These are phyloP conservation scores for Colletotrichum gloeosporioides DNA, from an alignment of 2,329 filamentous ascomycete species.

Conservation along the genomic window DNA sequence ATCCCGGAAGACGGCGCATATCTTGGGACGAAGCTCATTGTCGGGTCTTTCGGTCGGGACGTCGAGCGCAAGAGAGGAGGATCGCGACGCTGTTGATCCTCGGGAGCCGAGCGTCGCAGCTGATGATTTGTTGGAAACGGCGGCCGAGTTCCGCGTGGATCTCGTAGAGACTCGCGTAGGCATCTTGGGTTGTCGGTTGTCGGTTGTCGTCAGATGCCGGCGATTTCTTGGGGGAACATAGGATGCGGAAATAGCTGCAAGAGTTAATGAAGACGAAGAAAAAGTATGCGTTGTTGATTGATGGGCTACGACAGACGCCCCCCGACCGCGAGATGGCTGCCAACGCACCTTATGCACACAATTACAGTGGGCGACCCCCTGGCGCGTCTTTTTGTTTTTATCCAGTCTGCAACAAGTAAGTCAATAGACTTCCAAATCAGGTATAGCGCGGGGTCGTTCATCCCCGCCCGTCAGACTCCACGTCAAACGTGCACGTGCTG, in stretches of 20 bases:
- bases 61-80: constrained; percentile 48
- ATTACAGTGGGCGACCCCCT: constrained; percentile 13
- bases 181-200: constrained; percentile 40
- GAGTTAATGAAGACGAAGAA: constrained; percentile 2
- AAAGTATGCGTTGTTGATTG: constrained; percentile 13
- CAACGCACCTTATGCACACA: constrained; percentile 3
- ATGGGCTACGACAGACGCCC: background rate
- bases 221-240: background rate
- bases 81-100: constrained; percentile 51
- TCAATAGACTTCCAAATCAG: constrained; percentile 22
- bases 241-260: background rate
- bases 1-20: constrained; percentile 77
- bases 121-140: constrained; percentile 44
- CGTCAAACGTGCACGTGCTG: constrained; percentile 14
- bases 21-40: constrained; percentile 73
- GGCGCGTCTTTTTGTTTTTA: constrained; percentile 24
- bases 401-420: constrained; percentile 5
- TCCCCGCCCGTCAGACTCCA: background rate
- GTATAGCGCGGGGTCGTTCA: constrained; percentile 23
- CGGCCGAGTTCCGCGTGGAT: constrained; percentile 50
- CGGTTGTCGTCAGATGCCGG: background rate
- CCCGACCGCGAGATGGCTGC: background rate
- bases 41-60: constrained; percentile 76
- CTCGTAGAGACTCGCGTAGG: constrained; percentile 53
- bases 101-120: constrained; percentile 42